phyloP scores from a whole-genome alignment of 1,139 yeast species.

The Pichia kudriavzevii region DNA sequence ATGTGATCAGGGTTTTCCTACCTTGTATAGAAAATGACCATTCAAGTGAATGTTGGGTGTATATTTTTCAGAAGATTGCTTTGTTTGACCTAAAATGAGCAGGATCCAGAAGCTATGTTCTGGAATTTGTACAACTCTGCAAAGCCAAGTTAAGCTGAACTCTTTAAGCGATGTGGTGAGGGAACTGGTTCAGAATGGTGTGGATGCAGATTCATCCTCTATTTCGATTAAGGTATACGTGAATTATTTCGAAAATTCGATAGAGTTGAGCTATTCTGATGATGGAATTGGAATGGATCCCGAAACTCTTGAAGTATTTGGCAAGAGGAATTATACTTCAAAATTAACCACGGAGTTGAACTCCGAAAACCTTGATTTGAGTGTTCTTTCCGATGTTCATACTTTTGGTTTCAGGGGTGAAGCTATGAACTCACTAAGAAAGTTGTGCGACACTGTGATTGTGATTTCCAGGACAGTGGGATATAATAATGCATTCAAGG shows the following conservation, averaged over 20 bases:
- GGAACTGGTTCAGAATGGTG: conserved; percentile 71
- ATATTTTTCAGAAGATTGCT: no score
- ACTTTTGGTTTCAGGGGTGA: conserved; percentile 83
- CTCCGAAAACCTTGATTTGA: conserved; percentile 27
- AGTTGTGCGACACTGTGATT: conserved; percentile 30
- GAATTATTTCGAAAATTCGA: conserved; percentile 39
- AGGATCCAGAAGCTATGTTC: conserved; percentile 1
- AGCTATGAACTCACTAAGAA: conserved; percentile 37
- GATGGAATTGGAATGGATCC: conserved; percentile 69
- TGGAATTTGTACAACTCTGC: conserved; percentile 2
- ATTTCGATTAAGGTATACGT: conserved; percentile 49
- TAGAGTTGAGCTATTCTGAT: conserved; percentile 52
- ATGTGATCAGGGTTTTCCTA: no score
- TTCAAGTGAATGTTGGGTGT: no score
- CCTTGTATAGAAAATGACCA: no score
- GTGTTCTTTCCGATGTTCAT: conserved; percentile 38
- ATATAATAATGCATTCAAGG: conserved; percentile 24
- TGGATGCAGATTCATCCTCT: conserved; percentile 63
- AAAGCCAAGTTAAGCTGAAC: conserved; percentile 11
- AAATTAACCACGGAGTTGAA: conserved; percentile 35
- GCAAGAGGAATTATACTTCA: conserved; percentile 66
- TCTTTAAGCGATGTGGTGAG: conserved; percentile 39
- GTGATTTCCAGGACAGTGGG: conserved; percentile 32
- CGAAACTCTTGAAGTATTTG: conserved; percentile 49
- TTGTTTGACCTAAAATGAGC: no score